Evolutionary conservation across 306 rosid genomes (phyloP).

Genomic region (Malus fusca): DNA sequence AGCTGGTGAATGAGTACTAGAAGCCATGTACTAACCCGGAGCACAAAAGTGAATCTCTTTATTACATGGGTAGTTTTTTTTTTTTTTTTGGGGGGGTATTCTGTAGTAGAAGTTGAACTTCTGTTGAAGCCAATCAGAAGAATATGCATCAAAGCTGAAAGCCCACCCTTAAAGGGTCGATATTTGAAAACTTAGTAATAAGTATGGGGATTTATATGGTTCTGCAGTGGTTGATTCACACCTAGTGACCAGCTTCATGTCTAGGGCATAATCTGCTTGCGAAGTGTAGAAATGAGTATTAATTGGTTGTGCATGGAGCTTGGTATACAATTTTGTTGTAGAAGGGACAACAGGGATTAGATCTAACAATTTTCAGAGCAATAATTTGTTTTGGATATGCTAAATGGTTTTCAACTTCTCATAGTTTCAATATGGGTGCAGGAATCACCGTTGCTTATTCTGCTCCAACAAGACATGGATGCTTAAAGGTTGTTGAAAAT

Average conservation of each 20-base stretch:
- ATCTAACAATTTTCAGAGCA: not conserved
- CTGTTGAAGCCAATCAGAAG: not conserved
- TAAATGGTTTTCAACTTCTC: slow-evolving; percentile 11
- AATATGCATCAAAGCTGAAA: not conserved
- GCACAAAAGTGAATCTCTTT: too few relatives aligned
- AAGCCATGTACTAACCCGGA: too few relatives aligned
- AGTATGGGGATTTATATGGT: not conserved
- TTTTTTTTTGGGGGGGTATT: not conserved
- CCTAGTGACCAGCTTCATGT: not conserved
- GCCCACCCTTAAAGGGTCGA: not conserved
- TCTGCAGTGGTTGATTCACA: not conserved
- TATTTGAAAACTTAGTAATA: not conserved
- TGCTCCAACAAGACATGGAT: slow-evolving; percentile 81
- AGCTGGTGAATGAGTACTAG: too few relatives aligned
- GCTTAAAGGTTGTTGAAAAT: slow-evolving; percentile 91
- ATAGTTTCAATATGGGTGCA: slow-evolving; percentile 26
- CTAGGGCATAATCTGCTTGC: not conserved
- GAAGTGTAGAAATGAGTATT: not conserved
- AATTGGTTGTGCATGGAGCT: not conserved
- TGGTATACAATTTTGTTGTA: not conserved
- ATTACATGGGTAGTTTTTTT: not conserved
- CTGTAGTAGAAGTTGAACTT: not conserved
- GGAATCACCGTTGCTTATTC: slow-evolving; percentile 75
- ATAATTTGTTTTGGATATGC: slow-evolving; percentile 10
- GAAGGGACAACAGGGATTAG: not conserved